Evolutionary conservation across 1,139 yeast species (phyloP).

Genomic region (Blastobotrys buckinghamii): DNA sequence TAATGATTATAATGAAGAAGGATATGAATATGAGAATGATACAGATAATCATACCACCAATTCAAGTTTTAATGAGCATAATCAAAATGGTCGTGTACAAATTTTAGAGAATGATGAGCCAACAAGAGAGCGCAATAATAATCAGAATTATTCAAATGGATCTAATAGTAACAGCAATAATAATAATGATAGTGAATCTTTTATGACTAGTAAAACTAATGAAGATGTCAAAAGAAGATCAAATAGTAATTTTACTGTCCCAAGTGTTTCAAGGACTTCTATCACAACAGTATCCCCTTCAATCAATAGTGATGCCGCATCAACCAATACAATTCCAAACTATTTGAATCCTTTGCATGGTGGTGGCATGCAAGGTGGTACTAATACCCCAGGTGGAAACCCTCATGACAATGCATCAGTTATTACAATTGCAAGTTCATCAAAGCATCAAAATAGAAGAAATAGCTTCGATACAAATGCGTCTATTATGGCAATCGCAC

Average conservation of each 20-base stretch:
- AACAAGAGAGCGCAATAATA: neutral
- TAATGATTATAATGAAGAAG: neutral
- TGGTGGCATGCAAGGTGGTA: too few species aligned
- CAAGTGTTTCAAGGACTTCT: slow-evolving; percentile 28
- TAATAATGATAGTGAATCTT: slow-evolving; percentile 11
- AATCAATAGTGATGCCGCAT: slow-evolving; percentile 20
- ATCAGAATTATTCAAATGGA: neutral
- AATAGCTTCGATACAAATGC: slow-evolving; percentile 37
- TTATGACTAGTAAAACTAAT: slow-evolving; percentile 14
- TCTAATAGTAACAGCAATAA: neutral
- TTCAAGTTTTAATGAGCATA: neutral
- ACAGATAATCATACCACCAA: neutral
- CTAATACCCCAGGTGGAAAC: neutral
- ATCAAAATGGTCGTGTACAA: slow-evolving; percentile 16
- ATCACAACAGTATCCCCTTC: slow-evolving; percentile 28
- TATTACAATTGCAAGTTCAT: slow-evolving; percentile 36
- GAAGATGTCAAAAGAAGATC: slow-evolving; percentile 23
- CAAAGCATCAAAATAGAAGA: slow-evolving; percentile 31
- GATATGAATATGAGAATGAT: neutral
- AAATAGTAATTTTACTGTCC: slow-evolving; percentile 30
- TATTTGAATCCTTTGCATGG: neutral
- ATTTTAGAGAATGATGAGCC: slow-evolving; percentile 18
- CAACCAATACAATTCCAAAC: slow-evolving; percentile 14
- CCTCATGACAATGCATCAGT: slow-evolving; percentile 33
- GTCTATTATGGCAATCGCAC: slow-evolving; percentile 35